These are phyloP conservation scores for Apiospora sp. DNA, from an alignment of 2,329 filamentous ascomycete genomes.

Conservation along the genomic window DNA sequence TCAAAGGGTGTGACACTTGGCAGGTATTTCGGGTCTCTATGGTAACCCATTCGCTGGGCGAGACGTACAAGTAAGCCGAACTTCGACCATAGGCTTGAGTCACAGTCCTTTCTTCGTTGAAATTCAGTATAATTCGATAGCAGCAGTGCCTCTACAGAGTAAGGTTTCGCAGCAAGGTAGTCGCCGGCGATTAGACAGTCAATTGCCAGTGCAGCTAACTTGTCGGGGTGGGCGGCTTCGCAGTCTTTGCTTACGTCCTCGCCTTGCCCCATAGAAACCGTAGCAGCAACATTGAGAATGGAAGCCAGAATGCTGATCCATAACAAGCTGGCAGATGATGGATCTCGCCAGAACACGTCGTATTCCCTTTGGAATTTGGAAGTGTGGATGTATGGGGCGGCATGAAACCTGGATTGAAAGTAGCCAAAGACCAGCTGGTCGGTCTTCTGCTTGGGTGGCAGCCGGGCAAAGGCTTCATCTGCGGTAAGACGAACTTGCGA, in stretches of 20 bases:
- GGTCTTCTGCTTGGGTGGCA: constrained; percentile 41
- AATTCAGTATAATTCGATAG: constrained; percentile 53
- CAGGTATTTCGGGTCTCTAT: constrained; percentile 55
- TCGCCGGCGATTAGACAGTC: constrained; percentile 58
- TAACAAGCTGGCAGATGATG: constrained; percentile 49
- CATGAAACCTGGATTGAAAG: constrained; percentile 44
- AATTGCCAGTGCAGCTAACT: constrained; percentile 48
- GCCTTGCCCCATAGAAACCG: constrained; percentile 45
- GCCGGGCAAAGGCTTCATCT: constrained; percentile 42
- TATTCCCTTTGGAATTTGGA: constrained; percentile 57
- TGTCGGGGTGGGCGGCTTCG: constrained; percentile 38
- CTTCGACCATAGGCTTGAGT: constrained; percentile 56
- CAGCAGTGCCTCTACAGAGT: constrained; percentile 59
- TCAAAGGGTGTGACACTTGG: constrained; percentile 56
- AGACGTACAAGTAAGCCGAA: constrained; percentile 56
- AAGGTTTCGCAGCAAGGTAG: constrained; percentile 54
- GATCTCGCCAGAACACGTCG: constrained; percentile 54
- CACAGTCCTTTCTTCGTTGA: constrained; percentile 50
- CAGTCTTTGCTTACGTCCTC: constrained; percentile 35
- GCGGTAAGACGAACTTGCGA: constrained; percentile 40
- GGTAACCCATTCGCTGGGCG: constrained; percentile 61
- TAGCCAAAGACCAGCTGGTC: constrained; percentile 46
- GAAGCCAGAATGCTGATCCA: constrained; percentile 62
- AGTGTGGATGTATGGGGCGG: constrained; percentile 46
- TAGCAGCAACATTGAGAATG: constrained; percentile 51